Evolutionary conservation across 139 green algal species (phyloP), one percentile per base, ranked within the genome.

Genomic region (Tetraselmis striata): DNA sequence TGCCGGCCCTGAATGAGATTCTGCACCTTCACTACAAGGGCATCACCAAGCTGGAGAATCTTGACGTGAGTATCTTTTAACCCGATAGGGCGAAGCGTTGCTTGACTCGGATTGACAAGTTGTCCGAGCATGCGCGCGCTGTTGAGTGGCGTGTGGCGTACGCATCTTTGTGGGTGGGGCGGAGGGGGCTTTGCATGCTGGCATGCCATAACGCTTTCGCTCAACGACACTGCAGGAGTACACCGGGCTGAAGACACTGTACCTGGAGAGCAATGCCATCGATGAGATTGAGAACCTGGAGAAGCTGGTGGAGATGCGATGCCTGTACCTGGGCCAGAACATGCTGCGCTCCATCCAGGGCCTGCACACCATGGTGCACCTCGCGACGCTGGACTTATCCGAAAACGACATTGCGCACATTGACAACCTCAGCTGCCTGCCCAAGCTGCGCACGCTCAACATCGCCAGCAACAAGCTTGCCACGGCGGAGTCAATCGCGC

Each of bases 21-120:
- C 87, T 95, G 1, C 90, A 95, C 77, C 83, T 95, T 30, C 90
- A 95, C 79, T 90, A 90, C 89, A 94, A 94, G 29, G 91, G 90
- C 45, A 95, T 95, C 59, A 87, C 81, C 0, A 88, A 88, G 80
- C 80, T 95, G 23, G 80, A 95, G 59, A 93, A 90, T 75, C 74
- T 95, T 0, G 88, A 94, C 67, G 91, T 94, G 76, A 78, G 90
- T 77, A n/a, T n/a, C n/a, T n/a, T n/a, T n/a, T n/a, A n/a, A n/a
- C n/a, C n/a, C n/a, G n/a, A n/a, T n/a, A n/a, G n/a, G n/a, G n/a
- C n/a, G n/a, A n/a, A n/a, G n/a, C n/a, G n/a, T n/a, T n/a, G n/a
- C n/a, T n/a, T n/a, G n/a, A n/a, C n/a, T n/a, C n/a, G n/a, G n/a
- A n/a, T n/a, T n/a, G n/a, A n/a, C n/a, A n/a, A n/a, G n/a, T n/a